Conservation (phyloP, 2,329 filamentous ascomycete species). For the Penicillium sp. region DNA sequence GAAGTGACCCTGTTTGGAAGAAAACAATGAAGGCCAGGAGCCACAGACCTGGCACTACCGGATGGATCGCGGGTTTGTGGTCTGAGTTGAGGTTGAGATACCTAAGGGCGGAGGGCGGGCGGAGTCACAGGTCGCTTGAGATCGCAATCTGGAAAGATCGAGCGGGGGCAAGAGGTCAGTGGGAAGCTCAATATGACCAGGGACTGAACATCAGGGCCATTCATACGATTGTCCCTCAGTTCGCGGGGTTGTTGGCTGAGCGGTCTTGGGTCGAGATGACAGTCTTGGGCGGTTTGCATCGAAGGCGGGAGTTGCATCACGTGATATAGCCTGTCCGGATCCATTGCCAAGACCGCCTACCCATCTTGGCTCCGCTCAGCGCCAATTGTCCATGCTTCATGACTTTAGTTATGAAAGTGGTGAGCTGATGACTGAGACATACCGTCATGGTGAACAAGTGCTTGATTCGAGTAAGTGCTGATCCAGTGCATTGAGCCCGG, state of each 20-base stretch:
- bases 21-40: slow-evolving; percentile 18
- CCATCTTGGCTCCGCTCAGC: not conserved
- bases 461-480: not conserved
- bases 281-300: slow-evolving; percentile 40
- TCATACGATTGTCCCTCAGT: slow-evolving; percentile 17
- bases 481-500: not conserved
- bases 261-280: slow-evolving; percentile 27
- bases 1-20: slow-evolving; percentile 29
- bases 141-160: slow-evolving; percentile 11
- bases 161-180: slow-evolving; percentile 8
- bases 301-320: slow-evolving; percentile 41
- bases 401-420: not conserved
- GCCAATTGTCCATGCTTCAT: not conserved
- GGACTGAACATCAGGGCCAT: not conserved
- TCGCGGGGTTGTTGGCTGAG: slow-evolving; percentile 9
- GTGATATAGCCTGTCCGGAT: slow-evolving; percentile 26
- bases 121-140: slow-evolving; percentile 29
- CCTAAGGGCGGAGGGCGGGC: slow-evolving; percentile 24
- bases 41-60: slow-evolving; percentile 14
- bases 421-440: not conserved
- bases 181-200: slow-evolving; percentile 6
- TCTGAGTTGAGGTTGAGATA: slow-evolving; percentile 21
- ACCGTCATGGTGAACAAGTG: no score
- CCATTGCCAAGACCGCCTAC: slow-evolving; percentile 28
- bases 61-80: slow-evolving; percentile 2